Evolutionary conservation across 2,329 filamentous ascomycete species (phyloP), one percentile per base, ranked within the genome.

Genomic region (Fusarium sp.): DNA sequence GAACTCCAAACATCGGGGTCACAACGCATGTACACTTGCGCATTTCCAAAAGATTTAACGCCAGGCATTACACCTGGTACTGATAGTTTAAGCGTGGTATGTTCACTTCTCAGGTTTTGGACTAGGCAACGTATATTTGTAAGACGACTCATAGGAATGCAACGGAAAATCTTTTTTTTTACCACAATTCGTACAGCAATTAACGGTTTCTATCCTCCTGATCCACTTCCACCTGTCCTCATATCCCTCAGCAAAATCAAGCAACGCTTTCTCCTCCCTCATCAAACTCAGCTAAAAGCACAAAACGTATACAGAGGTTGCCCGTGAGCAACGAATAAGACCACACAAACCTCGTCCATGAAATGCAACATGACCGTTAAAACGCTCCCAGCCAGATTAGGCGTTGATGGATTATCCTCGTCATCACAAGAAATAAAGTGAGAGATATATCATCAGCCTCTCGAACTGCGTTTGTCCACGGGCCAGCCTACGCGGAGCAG

Each of bases 301-400:
- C 67, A 70, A 70, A 68, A 70, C 62, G 63, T 70, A 70, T 67
- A 67, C 65, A 69, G 60, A 65, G 65, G 65, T 63, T 37, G 41
- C 68, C 53, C 55, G 58, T 52, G 28, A 67, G 67, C 67, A 70
- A 64, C 62, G 66, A 67, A 52, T 50, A 55, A 53, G 64, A 59
- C 47, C 51, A 65, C 45, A 58, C 57, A 49, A 59, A 66, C 45
- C 63, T 66, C 62, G 53, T 69, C 57, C 66, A 63, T 60, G 55
- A 62, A 67, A 68, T 70, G 36, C 40, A 63, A 65, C 42, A 62
- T 61, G 54, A 54, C 50, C 62, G 34, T 45, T 49, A 31, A 67
- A 57, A 46, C 57, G 41, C 60, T 66, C 67, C 66, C 62, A 63
- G 45, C 49, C 67, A 67, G 56, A 57, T 65, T 53, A 70, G 55